These are phyloP conservation scores for Ophiostoma himal-ulmi DNA, from an alignment of 2,329 filamentous ascomycete genomes.

Conservation along the genomic window DNA sequence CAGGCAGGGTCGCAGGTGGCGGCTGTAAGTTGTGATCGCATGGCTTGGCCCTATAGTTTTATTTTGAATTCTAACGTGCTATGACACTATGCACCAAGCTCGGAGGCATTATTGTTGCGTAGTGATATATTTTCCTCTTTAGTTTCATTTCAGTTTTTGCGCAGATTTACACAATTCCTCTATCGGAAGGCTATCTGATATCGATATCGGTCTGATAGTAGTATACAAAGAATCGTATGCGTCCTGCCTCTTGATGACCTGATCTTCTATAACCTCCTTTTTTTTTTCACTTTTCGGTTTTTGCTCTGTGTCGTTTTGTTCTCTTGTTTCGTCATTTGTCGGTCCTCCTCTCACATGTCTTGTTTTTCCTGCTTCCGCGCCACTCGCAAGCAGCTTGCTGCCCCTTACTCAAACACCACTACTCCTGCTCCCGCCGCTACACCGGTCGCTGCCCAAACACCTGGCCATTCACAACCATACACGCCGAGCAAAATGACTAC, in stretches of 20 bases:
- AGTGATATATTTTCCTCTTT: not conserved
- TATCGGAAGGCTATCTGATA: not conserved
- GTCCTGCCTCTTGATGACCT: constrained; percentile 11
- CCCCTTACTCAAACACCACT: not conserved
- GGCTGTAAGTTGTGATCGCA: constrained; percentile 4
- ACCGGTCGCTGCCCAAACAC: not conserved
- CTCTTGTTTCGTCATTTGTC: not conserved
- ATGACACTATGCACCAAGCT: not conserved
- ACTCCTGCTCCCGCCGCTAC: not conserved
- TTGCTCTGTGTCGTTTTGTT: not conserved
- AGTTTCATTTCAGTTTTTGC: not conserved
- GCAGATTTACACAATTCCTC: not conserved
- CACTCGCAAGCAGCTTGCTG: constrained; percentile 6
- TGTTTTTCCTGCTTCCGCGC: constrained; percentile 4
- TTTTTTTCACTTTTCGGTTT: constrained; percentile 30
- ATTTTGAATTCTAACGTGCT: constrained; percentile 4
- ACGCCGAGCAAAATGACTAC: constrained; percentile 13
- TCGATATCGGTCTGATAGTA: not conserved
- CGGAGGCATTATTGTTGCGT: not conserved
- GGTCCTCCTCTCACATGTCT: constrained; percentile 10
- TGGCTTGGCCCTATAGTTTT: not conserved
- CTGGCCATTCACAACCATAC: constrained; percentile 6
- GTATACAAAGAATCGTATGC: constrained; percentile 16
- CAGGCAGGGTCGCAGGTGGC: not conserved
- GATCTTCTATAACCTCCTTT: constrained; percentile 43